Evolutionary conservation across 2,329 filamentous ascomycete genomes (phyloP), one percentile per base, ranked within the genome.

Genomic region (Paecilomyces fulvus): DNA sequence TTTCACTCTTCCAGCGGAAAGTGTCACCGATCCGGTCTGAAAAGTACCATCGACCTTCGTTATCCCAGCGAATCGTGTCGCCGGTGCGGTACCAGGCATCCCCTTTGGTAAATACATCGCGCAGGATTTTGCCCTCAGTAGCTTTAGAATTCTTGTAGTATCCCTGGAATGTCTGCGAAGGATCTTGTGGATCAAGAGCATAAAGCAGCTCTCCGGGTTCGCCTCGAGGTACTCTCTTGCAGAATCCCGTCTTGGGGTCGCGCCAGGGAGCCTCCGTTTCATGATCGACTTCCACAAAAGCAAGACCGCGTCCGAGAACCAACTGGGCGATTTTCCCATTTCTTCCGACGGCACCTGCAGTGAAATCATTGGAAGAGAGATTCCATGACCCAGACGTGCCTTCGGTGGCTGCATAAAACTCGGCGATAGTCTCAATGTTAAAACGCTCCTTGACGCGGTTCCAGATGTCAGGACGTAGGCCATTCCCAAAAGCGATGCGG

Each of bases 81-180:
- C 91, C 91, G 0, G 89, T 87, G 23, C 90, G 84, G 77, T 91
- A 95, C 79, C 84, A 95, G 0, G 84, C 86, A 65, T 96, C 91
- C 12, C 88, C 90, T 65, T 86, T 86, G 57, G 73, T 76, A 60
- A 94, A 83, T 1, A 94, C 88, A 63, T 87, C 77, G 3, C 86
- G 82, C 59, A 94, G 70, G 51, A 95, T 81, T 73, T 95, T 95
- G 61, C 82, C 79, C 43, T 83, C 75, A 0, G 87, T 89, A 0
- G 90, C 89, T 30, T 80, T 79, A 12, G 79, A 70, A 68, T 95
- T 90, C 58, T 85, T 83, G 71, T 86, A 90, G 73, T 96, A 96
- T 1, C 91, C 91, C 67, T 91, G 88, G 75, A 91, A 95, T 11
- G 81, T 82, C 30, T 78, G 77, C 31, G 77, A 72, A 52, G 87